Conservation (phyloP, 169 alveolate species). For the Plasmodium relictum region DNA sequence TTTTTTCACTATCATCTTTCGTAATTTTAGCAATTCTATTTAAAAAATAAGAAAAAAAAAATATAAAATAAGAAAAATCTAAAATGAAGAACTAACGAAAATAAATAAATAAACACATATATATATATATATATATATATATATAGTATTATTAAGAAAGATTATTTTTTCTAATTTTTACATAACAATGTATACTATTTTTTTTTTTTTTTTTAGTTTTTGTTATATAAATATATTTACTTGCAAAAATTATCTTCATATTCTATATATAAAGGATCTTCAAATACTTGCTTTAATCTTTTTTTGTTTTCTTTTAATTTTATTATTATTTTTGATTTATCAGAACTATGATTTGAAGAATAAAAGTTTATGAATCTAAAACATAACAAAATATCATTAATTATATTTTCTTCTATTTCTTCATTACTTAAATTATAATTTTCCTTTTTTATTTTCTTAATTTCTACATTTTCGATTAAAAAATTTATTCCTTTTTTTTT, state of each 20-base stretch:
- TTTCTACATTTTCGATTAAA: conserved; percentile 44
- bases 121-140: conserved; percentile 11
- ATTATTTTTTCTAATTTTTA: too few species aligned
- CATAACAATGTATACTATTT: background rate
- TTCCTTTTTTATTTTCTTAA: conserved; percentile 21
- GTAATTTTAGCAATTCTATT: conserved; percentile 42
- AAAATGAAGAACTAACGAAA: background rate
- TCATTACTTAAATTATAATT: conserved; percentile 21
- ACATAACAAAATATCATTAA: conserved; percentile 63
- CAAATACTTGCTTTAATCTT: background rate
- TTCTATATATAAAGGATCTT: conserved; percentile 33
- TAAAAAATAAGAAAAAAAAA: conserved; percentile 8
- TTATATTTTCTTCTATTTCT: conserved; percentile 44
- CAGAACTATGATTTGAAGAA: conserved; percentile 9
- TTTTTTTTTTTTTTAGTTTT: background rate
- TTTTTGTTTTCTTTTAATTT: conserved; percentile 2
- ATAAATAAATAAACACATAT: too few species aligned
- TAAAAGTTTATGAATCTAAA: conserved; percentile 49
- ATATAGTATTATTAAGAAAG: too few species aligned
- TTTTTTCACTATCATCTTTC: conserved; percentile 34
- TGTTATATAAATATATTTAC: conserved; percentile 16
- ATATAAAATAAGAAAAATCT: background rate
- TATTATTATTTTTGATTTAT: conserved; percentile 13
- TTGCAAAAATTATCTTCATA: conserved; percentile 44
- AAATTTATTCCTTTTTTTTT: conserved; percentile 72